A percentile compares a stretch with the other conserved stretches of the same genome.
Conservation (phyloP, 106 monocot genomes). For the Ottelia alismoides region DNA sequence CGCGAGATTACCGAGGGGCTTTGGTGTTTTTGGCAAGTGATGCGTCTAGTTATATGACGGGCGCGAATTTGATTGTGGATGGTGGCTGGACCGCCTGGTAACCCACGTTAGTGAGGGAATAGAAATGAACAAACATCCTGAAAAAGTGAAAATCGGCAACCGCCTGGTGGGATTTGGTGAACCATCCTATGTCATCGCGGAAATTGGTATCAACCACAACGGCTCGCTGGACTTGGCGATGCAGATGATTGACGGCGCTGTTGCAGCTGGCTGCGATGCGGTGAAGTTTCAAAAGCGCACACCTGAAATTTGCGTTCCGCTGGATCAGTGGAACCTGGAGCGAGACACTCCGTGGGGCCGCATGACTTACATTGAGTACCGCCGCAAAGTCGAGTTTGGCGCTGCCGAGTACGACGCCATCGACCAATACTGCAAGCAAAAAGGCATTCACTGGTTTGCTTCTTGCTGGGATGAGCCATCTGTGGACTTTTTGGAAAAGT, state of each 20-base stretch:
- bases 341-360: neutral
- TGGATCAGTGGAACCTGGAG: neutral
- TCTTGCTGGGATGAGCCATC: neutral
- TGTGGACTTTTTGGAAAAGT: neutral
- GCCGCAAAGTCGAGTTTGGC: neutral
- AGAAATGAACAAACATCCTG: too few species aligned
- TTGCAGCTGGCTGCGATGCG: neutral
- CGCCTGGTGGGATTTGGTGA: too few species aligned
- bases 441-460: neutral
- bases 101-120: too few species aligned
- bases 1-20: neutral
- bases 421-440: neutral
- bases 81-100: neutral
- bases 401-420: neutral
- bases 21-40: neutral
- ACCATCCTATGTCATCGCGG: neutral
- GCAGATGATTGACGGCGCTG: neutral
- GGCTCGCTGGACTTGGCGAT: neutral
- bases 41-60: neutral
- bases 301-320: neutral
- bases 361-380: neutral
- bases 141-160: too few species aligned
- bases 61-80: neutral
- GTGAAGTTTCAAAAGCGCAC: neutral
- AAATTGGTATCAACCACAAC: neutral